Base-by-base conservation (phyloP, 805 yeast genomes). In the Nakazawaea wickerhamii region DNA sequence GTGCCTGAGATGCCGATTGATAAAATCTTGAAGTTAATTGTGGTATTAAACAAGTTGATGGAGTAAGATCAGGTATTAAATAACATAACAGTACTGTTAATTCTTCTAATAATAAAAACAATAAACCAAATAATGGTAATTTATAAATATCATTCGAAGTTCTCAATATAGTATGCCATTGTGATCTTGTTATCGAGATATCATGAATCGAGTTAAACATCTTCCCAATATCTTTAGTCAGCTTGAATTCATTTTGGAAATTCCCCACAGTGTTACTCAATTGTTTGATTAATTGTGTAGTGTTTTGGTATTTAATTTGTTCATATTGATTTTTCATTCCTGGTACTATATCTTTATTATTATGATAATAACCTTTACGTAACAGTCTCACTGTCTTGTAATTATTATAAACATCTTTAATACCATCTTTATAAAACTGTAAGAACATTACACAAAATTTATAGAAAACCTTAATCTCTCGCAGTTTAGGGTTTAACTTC, bases 1-100 rank as follows among this genome's bases (percentile, higher is more conserved):
- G 60, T 4, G 60, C 56, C 36, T 44, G 45, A 9, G 45, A 26
- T 18, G 49, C 48, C 19, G 55, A 45, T 19, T 54, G 52, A 69
- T 69, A 70, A 22, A 69, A 52, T 21, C 68, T 51, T 2, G 73
- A 69, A 28, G 66, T 50, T 19, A 75, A 58, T 6, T 59, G 57
- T 1, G 84, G 84, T 17, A 78, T 56, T 5, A 73, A 62, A 57
- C 87, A 81, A 0, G 85, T 81, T 46, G 70, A 71, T 0, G 87
- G 89, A 3, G 81, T 68, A 11, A 81, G 50, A 31, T 67, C 67
- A 0, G 89, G 88, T 37, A 79, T 59, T 1, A 63, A 46, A 42
- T 66, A 70, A 45, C 81, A 70, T 5, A 81, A 46, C 0, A 75
- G 36, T 1, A 84, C 76, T 0, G 84, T 77, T 38, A 65, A 49